Base-by-base conservation (phyloP, 169 alveolate genomes). In the Besnoitia besnoiti region DNA sequence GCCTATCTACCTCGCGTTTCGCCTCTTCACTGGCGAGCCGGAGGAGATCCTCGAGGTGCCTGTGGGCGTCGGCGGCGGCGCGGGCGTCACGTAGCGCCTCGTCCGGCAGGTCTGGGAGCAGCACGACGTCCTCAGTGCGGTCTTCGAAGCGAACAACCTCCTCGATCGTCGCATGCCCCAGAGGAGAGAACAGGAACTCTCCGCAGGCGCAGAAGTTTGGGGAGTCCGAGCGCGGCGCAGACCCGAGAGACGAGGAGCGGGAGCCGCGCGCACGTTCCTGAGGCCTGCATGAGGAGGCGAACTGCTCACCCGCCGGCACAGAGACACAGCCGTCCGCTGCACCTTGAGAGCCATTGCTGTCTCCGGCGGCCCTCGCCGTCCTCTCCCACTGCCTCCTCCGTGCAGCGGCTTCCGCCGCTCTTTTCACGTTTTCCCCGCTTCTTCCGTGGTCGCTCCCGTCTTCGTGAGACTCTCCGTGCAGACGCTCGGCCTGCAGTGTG, bases 41-140 rank as follows among this genome's bases (percentile, higher is more conserved):
- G 24, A 49, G 90, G 1, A 47, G n/a, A 5, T 46, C 44, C 47
- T 50, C 44, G 30, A 82, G 46, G 75, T 82, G 62, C 27, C 35
- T 33, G 46, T 30, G 50, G 37, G 46, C 62, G 80, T 49, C 46
- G 7, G 59, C 59, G 39, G 49, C 80, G 24, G 47, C 49, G 40
- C 76, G 37, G 85, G 10, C 76, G n/a, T 39, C 90, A 33, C 24
- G 85, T 3, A 90, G 61, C 50, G 46, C 76, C 49, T 30, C 93
- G 37, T 90, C 93, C 44, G 93, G 90, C 50, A 80, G 55, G 59
- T 90, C 93, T 47, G 93, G 93, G 37, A 90, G 61, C 21, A 90
- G 90, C 42, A 50, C 82, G 40, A 44, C 76, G 40, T 80, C 93
- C 55, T 90, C 89, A 0, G 90, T 30, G 27, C 40, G 49, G 37